Base-by-base conservation (phyloP, 2,329 filamentous ascomycete genomes). In the Hypoxylon sp. region DNA sequence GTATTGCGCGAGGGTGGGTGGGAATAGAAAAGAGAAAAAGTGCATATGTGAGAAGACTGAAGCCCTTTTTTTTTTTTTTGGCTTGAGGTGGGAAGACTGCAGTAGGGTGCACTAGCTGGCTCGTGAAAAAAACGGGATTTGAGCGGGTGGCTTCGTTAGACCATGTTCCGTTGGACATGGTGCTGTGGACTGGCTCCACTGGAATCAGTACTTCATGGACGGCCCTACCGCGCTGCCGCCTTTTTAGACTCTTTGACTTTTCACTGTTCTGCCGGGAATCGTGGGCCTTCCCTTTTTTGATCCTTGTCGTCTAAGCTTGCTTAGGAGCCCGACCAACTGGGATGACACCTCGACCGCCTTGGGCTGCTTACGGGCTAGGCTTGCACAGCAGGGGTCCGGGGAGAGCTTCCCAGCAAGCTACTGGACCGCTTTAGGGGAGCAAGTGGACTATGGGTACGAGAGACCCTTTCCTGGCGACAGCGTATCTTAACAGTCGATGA, bases 1-100 rank as follows among this genome's bases (percentile, higher is more conserved):
- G 67, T 69, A 74, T 68, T 69, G 68, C 63, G 67, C 68, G 73
- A 70, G 64, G 70, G 70, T 71, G 70, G 71, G 69, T 71, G 58
- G 66, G 69, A 66, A 58, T 63, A 55, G 59, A 65, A 63, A 63
- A 61, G 48, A 58, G 58, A 32, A 32, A 47, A 45, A 41, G 41
- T 56, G 67, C 61, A 69, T 57, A 68, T 65, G 65, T 58, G 55
- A 60, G 62, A n/a, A 63, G 46, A 55, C 23, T 21, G 46, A 56
- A 62, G 34, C 43, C 46, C 29, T 63, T 48, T 63, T 69, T 27
- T 27, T 27, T 27, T 27, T 27, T 6, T 65, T 50, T 50, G 30
- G 46, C 45, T 57, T 30, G 23, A 53, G 48, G 41, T 37, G 39
- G 39, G 23, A 63, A 43, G 46, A 32, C 43, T 48, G 51, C 51